Percentiles rank a stretch among this genome's conserved stretches.
Evolutionary conservation across 495 filamentous ascomycete genomes (phyloP).

Genomic region (Xylaria castorea): DNA sequence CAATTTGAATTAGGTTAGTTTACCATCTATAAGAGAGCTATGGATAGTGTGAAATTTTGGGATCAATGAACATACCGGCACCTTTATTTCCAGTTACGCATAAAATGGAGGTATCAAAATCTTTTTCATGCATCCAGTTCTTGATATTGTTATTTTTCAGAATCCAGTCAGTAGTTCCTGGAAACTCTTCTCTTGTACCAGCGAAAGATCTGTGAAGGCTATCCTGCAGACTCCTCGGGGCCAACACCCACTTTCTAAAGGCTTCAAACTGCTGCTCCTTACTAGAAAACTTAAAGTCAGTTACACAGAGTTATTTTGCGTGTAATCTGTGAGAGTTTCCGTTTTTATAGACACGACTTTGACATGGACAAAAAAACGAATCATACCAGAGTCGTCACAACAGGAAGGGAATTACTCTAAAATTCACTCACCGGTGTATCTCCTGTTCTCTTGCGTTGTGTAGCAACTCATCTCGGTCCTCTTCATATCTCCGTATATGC

Average conservation of each 20-base stretch:
- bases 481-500: conserved; percentile 31
- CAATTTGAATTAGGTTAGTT: neutral
- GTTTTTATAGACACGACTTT: neutral
- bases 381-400: neutral
- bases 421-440: neutral
- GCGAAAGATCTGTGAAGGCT: neutral
- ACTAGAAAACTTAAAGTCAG: neutral
- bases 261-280: neutral
- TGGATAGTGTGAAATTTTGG: neutral
- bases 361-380: neutral
- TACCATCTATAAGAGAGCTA: neutral
- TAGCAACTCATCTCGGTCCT: conserved; percentile 26
- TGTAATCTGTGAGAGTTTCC: neutral
- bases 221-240: neutral
- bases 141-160: neutral
- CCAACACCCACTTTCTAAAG: conserved; percentile 12
- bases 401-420: neutral
- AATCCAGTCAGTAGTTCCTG: conserved; percentile 15
- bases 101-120: neutral
- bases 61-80: neutral
- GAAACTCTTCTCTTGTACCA: neutral
- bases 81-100: conserved; percentile 12
- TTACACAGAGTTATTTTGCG: neutral
- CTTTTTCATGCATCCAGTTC: neutral
- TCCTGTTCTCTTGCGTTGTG: conserved; percentile 16